Conservation (phyloP, 805 yeast species). For the Phaffomyces antillensis region DNA sequence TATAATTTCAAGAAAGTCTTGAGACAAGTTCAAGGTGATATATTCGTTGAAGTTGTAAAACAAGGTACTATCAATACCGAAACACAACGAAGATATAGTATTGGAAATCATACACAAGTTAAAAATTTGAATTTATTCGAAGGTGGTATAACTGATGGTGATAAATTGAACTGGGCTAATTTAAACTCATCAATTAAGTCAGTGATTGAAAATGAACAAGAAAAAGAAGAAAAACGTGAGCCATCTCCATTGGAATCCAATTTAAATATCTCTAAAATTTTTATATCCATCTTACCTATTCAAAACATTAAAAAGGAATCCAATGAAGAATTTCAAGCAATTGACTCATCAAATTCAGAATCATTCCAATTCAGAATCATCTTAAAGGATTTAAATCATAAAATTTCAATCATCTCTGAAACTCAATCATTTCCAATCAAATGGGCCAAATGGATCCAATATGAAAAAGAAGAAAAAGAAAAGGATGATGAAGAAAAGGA, state of each 20-base stretch:
- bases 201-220: conserved; percentile 16
- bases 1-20: conserved; percentile 55
- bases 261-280: conserved; percentile 46
- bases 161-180: conserved; percentile 82
- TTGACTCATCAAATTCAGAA: conserved; percentile 33
- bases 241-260: not conserved
- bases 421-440: conserved; percentile 86
- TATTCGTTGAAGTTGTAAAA: conserved; percentile 52
- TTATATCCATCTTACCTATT: conserved; percentile 62
- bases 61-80: conserved; percentile 30
- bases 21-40: conserved; percentile 74
- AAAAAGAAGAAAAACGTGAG: conserved; percentile 11
- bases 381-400: conserved; percentile 72
- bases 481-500: conserved; percentile 17
- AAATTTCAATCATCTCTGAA: conserved; percentile 62
- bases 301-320: conserved; percentile 24
- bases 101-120: conserved; percentile 15
- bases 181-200: conserved; percentile 63
- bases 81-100: conserved; percentile 8
- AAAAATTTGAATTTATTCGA: conserved; percentile 58
- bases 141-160: conserved; percentile 79
- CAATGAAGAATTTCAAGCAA: conserved; percentile 23
- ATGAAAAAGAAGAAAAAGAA: conserved; percentile 19
- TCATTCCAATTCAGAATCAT: conserved; percentile 73
- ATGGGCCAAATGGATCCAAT: conserved; percentile 90